Evolutionary conservation across 1,284 basidiomycete genomes (phyloP).

Genomic region (Papiliotrema flavescens): DNA sequence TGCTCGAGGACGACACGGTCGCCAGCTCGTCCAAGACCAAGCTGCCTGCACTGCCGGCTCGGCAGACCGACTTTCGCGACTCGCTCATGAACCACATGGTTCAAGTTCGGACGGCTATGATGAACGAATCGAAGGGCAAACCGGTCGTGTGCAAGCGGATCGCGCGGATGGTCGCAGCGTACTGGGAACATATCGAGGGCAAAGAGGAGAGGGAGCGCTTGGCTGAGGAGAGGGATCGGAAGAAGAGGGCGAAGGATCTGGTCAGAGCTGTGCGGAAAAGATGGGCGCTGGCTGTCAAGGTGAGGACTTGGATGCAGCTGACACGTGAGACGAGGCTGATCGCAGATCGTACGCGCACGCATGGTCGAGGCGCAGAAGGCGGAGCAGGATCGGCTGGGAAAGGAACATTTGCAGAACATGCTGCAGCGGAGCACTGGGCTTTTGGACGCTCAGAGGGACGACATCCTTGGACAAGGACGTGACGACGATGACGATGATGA

Average conservation of each 20-base stretch:
- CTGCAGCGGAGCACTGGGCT: constrained; percentile 84
- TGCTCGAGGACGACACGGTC: constrained; percentile 42
- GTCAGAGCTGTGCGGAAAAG: constrained; percentile 55
- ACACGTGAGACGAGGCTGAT: not conserved
- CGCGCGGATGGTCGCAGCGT: constrained; percentile 64
- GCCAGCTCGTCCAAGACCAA: constrained; percentile 12
- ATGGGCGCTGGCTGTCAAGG: constrained; percentile 87
- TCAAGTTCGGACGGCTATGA: constrained; percentile 47
- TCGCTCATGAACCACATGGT: constrained; percentile 47
- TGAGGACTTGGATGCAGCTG: constrained; percentile 49
- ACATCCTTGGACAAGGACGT: constrained; percentile 53
- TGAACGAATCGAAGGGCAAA: constrained; percentile 46
- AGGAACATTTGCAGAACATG: constrained; percentile 84
- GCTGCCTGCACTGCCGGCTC: constrained; percentile 18
- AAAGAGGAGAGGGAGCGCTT: constrained; percentile 61
- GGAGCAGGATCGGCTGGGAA: constrained; percentile 66
- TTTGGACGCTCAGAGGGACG: constrained; percentile 74
- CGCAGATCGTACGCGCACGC: constrained; percentile 64
- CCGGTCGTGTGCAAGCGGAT: constrained; percentile 53
- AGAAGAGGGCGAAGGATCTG: constrained; percentile 69
- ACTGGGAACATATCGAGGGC: constrained; percentile 69
- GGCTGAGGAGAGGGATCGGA: constrained; percentile 66
- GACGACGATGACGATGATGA: constrained; percentile 26
- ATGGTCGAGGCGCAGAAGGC: constrained; percentile 57
- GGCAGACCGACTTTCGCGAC: constrained; percentile 45